Evolutionary conservation across 2,329 filamentous ascomycete genomes (phyloP), one percentile per base, ranked within the genome.

Genomic region (Knufia fluminis): DNA sequence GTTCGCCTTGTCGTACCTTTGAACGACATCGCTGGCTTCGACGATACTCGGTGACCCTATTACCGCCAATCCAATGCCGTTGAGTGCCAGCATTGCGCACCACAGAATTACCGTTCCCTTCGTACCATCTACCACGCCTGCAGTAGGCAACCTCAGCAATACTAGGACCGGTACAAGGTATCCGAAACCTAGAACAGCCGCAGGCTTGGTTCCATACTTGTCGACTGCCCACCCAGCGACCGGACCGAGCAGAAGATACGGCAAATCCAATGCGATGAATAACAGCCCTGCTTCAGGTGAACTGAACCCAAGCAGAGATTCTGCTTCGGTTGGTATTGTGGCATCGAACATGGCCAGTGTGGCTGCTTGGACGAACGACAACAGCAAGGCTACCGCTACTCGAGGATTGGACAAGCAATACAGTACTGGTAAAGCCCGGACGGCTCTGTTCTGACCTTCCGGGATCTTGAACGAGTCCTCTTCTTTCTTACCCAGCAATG

Each of bases 1-100:
- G 49, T 82, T 82, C 1, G 71, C 72, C 40, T 71, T 67, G 52
- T 78, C 71, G 57, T 78, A 81, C 36, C 68, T 71, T 53, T 77
- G 71, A 1, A 81, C 70, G 0, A 81, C 68, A 9, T 68, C 64
- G 3, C 76, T 76, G 1, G 75, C 70, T 60, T 82, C 79, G 16
- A 82, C 78, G 7, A 81, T 70, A 8, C 70, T 70, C 0, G 76
- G 72, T 2, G 76, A 71, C 7, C 72, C 73, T 35, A 80, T 75
- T 2, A 73, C 61, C 0, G 75, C 75, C 1, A 81, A 59, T 0
- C 77, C 77, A 1, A 75, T 53, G 1, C 78, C 77, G 52, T 66
- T 71, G 2, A 76, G 59, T 0, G 62, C 66, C 0, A 79, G 63
- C 0, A 78, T 52, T 2, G 60, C 65, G 14, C 65, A 68, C 51